phyloP scores from a whole-genome alignment of 2,329 filamentous ascomycete species.

The Colletotrichum sp. region DNA sequence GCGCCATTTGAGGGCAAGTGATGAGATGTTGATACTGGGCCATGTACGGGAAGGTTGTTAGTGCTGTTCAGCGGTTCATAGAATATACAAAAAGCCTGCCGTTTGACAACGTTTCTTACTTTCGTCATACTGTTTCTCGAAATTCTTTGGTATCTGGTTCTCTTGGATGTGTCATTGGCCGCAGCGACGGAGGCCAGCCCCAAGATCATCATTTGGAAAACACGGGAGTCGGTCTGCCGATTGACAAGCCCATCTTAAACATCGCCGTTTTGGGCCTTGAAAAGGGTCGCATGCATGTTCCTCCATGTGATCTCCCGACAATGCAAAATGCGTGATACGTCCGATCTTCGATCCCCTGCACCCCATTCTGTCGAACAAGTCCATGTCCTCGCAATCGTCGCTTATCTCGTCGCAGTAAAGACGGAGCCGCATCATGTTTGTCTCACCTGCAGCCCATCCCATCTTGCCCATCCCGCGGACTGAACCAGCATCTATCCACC shows the following conservation, averaged over 20 bases:
- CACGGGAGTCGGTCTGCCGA: not conserved
- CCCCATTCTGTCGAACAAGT: not conserved
- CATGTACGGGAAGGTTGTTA: not conserved
- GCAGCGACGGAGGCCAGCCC: rapidly evolving
- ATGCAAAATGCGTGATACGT: not conserved
- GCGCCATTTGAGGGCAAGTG: not conserved
- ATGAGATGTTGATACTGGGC: rapidly evolving
- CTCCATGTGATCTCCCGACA: not conserved
- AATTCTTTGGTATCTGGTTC: rapidly evolving
- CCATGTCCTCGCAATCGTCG: not conserved
- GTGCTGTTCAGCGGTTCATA: not conserved
- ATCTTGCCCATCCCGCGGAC: rapidly evolving
- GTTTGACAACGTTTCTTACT: not conserved
- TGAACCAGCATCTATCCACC: not conserved
- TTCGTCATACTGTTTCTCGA: not conserved
- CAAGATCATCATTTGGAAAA: not conserved
- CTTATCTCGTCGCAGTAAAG: not conserved
- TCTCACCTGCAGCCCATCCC: not conserved
- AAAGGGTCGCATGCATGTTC: not conserved
- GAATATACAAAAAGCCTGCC: rapidly evolving
- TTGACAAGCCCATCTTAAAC: rapidly evolving
- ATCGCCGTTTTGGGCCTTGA: not conserved
- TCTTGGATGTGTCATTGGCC: not conserved
- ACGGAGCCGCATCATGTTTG: not conserved
- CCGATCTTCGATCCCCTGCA: not conserved